Conservation (phyloP, 768 basidiomycete species). For the Lyophyllum shimeji region DNA sequence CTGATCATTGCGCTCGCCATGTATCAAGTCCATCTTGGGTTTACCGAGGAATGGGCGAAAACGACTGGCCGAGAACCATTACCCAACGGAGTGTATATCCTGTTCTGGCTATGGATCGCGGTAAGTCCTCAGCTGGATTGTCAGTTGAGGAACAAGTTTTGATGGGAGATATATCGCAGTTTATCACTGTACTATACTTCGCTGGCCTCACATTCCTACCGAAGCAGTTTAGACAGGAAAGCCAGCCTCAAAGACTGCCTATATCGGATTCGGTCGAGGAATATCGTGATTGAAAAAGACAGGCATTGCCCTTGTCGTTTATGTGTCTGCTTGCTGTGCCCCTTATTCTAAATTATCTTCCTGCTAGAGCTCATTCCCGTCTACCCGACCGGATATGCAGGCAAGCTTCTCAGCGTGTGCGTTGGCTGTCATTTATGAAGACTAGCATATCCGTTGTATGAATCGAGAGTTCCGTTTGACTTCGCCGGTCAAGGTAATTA, state of each 20-base stretch:
- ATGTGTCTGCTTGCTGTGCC: background rate
- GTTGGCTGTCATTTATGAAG: no score
- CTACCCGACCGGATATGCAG: no score
- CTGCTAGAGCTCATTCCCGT: background rate
- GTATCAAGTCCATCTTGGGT: conserved; percentile 50
- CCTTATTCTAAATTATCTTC: background rate
- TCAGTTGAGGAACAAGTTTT: background rate
- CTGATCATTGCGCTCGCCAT: conserved; percentile 47
- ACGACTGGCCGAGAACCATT: conserved; percentile 41
- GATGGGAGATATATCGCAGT: conserved; percentile 17
- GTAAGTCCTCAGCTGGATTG: conserved; percentile 28
- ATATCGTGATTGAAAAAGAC: background rate
- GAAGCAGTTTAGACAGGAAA: conserved; percentile 49
- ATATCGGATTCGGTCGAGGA: conserved; percentile 11
- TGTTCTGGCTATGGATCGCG: conserved; percentile 50
- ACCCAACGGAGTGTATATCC: conserved; percentile 32
- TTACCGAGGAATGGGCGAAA: conserved; percentile 46
- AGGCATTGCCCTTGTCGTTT: background rate
- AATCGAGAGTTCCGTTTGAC: background rate
- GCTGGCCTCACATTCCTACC: conserved; percentile 43
- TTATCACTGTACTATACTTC: conserved; percentile 44
- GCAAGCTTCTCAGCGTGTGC: no score
- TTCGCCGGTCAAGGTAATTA: background rate
- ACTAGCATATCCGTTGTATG: background rate
- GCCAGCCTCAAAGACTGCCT: conserved; percentile 22